phyloP scores from a whole-genome alignment of 805 yeast species.

The Candida alai region DNA sequence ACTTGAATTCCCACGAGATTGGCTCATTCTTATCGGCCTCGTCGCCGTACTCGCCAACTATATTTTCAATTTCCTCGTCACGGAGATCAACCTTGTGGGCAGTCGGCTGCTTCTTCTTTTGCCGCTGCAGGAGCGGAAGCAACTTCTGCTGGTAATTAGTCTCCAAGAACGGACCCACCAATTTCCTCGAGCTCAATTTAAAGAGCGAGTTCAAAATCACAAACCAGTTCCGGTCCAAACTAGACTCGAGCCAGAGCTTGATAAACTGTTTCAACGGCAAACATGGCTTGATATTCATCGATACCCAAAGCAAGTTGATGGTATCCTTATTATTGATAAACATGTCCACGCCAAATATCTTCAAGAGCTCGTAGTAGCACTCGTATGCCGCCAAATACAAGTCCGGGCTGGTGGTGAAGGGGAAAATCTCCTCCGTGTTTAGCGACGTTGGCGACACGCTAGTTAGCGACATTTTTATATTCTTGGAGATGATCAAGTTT shows the following conservation, averaged over 20 bases:
- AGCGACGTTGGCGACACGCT: slow-evolving; percentile 36
- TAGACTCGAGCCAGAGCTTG: slow-evolving; percentile 57
- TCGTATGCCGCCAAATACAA: slow-evolving; percentile 45
- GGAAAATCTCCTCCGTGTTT: slow-evolving; percentile 39
- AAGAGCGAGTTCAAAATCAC: slow-evolving; percentile 48
- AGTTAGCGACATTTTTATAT: slow-evolving; percentile 33
- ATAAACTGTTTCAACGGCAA: slow-evolving; percentile 44
- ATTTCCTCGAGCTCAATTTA: slow-evolving; percentile 39
- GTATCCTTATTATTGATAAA: slow-evolving; percentile 36
- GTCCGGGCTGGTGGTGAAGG: slow-evolving; percentile 39
- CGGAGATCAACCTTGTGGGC: slow-evolving; percentile 27
- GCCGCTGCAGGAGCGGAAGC: slow-evolving; percentile 39
- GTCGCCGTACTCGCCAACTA: slow-evolving; percentile 33
- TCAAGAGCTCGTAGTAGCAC: slow-evolving; percentile 56
- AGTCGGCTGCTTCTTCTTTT: slow-evolving; percentile 34
- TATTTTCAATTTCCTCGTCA: slow-evolving; percentile 39
- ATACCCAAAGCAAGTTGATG: slow-evolving; percentile 60
- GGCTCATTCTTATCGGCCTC: slow-evolving; percentile 49
- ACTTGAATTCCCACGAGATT: slow-evolving; percentile 54
- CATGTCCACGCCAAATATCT: slow-evolving; percentile 43
- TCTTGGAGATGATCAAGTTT: slow-evolving; percentile 27
- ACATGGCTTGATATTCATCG: slow-evolving; percentile 46
- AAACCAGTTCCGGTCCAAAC: slow-evolving; percentile 53
- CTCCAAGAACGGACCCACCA: slow-evolving; percentile 39
- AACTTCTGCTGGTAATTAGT: slow-evolving; percentile 36